Evolutionary conservation across 2,329 filamentous ascomycete species (phyloP).

Genomic region (Metarhizium robertsii): DNA sequence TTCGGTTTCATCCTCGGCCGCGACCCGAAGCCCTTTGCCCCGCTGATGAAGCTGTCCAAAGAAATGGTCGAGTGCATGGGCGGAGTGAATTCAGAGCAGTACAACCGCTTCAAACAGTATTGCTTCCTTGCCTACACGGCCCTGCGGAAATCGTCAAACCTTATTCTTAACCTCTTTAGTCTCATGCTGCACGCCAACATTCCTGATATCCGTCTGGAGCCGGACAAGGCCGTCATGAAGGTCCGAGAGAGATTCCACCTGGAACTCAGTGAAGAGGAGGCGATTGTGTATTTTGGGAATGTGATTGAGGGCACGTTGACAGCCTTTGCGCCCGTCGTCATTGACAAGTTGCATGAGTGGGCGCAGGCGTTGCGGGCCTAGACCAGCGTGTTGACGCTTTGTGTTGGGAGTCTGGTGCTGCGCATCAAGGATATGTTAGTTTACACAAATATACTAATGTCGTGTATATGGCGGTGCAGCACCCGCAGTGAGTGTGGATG

Average conservation of each 20-base stretch:
- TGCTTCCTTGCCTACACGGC: slow-evolving; percentile 93
- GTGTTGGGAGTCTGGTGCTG: background rate
- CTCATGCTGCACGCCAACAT: slow-evolving; percentile 98
- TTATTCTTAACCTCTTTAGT: slow-evolving; percentile 91
- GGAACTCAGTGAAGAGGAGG: slow-evolving; percentile 86
- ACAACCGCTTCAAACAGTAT: slow-evolving; percentile 85
- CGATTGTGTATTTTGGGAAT: slow-evolving; percentile 76
- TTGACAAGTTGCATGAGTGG: slow-evolving; percentile 89
- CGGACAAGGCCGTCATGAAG: slow-evolving; percentile 89
- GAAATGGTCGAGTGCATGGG: slow-evolving; percentile 99
- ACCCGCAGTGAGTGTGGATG: no score
- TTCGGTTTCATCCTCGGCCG: slow-evolving; percentile 97
- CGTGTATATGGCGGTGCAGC: no score
- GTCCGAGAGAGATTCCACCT: slow-evolving; percentile 91
- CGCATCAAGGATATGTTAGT: background rate
- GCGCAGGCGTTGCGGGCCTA: slow-evolving; percentile 83
- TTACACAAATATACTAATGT: background rate
- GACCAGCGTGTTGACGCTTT: background rate
- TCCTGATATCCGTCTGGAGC: slow-evolving; percentile 84
- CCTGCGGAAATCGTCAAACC: slow-evolving; percentile 76
- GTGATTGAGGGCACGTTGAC: slow-evolving; percentile 87
- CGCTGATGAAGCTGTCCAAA: slow-evolving; percentile 91
- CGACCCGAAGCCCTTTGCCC: slow-evolving; percentile 94
- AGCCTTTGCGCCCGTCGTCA: slow-evolving; percentile 84
- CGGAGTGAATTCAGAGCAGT: slow-evolving; percentile 69